Base-by-base conservation (phyloP, 1,284 basidiomycete species). In the Ustilago bromivora region DNA sequence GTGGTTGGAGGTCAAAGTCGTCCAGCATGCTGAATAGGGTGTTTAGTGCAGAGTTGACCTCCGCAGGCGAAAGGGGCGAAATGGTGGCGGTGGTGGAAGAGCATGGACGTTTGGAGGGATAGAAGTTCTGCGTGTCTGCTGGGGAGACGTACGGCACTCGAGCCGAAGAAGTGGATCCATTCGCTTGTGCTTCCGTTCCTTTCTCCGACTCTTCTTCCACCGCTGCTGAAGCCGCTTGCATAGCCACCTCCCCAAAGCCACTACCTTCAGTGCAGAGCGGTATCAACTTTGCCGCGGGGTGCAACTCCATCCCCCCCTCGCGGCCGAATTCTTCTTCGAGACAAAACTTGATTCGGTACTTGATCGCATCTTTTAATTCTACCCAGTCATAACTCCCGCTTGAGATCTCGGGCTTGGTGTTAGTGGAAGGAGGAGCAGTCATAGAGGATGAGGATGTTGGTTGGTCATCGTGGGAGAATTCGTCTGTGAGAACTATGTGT, bases 1-100 rank as follows among this genome's bases (percentile, higher is more conserved):
- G 80, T 12, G 80, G 78, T 57, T 80, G 73, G 1, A 57, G 17
- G 61, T 80, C 78, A 65, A 80, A 80, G 51, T 80, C 78, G 38
- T 80, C 78, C 6, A 80, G 61, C 66, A 78, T 66, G 36, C 52
- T 15, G 38, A 56, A 80, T 11, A 76, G 46, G 1, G n/a, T 32
- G 2, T 17, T 12, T 2, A 41, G 53, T 12, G 57, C 19, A 1
- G 38, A n/a, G 35, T 43, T 12, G 35, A 56, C 38, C 11, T 67
- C 49, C 38, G 10, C n/a, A 2, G 57, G 34, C 1, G 54, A 34
- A 10, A 76, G 65, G 0, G 58, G 31, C 1, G 31, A 23, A 54
- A 47, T 19, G 43, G 57, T n/a, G 23, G 34, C n/a, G 23, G 47
- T 41, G 7, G 61, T 35, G 31, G 46, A 11, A 10, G 58, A 31